Conservation (phyloP, 768 basidiomycete species). For the Rhodotorula graminis region DNA sequence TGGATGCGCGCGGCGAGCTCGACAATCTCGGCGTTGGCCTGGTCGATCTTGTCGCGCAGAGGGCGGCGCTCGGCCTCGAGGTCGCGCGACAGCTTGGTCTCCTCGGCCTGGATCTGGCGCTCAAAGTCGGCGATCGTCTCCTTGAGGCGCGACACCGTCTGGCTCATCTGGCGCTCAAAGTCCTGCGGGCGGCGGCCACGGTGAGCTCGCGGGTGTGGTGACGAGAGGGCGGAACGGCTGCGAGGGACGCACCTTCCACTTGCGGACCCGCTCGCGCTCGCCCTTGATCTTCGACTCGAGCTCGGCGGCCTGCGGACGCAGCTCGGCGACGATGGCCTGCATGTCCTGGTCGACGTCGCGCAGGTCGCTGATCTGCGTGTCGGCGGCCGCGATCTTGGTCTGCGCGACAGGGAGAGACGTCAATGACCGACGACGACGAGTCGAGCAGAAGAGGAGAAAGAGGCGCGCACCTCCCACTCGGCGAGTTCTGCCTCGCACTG, state of each 20-base stretch:
- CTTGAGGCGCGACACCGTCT: not conserved
- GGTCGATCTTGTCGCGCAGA: constrained; percentile 5
- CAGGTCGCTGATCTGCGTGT: not conserved
- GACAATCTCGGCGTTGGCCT: constrained; percentile 4
- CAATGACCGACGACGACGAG: not conserved
- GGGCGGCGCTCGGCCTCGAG: constrained; percentile 28
- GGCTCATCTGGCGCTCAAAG: constrained; percentile 21
- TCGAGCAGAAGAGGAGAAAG: no score
- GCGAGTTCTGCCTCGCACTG: constrained; percentile 16
- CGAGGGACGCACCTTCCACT: constrained; percentile 17
- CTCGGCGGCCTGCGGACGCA: constrained; percentile 47
- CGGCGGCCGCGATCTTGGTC: not conserved
- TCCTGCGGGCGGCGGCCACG: not conserved
- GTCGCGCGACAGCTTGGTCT: constrained; percentile 52
- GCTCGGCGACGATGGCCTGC: constrained; percentile 42
- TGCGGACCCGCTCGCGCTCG: constrained; percentile 54
- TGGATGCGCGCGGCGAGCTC: not conserved
- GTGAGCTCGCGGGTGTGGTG: not conserved
- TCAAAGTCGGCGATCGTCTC: constrained; percentile 48
- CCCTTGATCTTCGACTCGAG: constrained; percentile 54
- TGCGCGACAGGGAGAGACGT: not conserved
- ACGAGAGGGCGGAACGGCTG: not conserved
- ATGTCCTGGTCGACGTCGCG: constrained; percentile 40
- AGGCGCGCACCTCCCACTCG: constrained; percentile 31
- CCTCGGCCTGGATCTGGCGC: constrained; percentile 57